Percentiles rank a stretch among this genome's conserved stretches.
phyloP scores from a whole-genome alignment of 208 protist genomes.

The Leishmania major region DNA sequence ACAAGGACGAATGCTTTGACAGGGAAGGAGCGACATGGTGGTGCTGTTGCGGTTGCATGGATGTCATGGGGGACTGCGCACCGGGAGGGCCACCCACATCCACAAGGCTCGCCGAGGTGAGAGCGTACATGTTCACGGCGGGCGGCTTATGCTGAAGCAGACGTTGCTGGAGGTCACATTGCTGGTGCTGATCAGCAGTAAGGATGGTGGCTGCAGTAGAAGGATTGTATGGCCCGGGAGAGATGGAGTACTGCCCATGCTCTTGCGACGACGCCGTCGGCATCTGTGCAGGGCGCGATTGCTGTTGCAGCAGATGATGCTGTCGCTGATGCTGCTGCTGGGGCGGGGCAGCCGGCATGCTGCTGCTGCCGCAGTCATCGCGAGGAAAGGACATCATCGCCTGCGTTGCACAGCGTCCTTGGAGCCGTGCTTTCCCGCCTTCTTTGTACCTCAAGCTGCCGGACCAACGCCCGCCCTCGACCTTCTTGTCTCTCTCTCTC shows the following conservation, averaged over 20 bases:
- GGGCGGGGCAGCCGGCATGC: background rate
- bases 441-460: background rate
- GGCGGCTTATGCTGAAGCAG: slow-evolving; percentile 9
- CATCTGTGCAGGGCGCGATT: background rate
- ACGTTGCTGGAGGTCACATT: background rate
- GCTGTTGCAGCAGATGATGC: too few species aligned
- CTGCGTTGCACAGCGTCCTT: background rate
- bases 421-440: background rate
- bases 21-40: background rate
- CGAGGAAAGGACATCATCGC: slow-evolving; percentile 1
- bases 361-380: background rate
- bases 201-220: background rate
- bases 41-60: slow-evolving; percentile 4
- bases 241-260: background rate
- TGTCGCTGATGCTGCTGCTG: background rate
- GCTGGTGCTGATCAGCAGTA: slow-evolving; percentile 1
- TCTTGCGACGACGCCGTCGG: slow-evolving; percentile 1
- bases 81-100: background rate
- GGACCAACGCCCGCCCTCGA: background rate
- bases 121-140: slow-evolving; percentile 13
- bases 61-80: slow-evolving; percentile 4
- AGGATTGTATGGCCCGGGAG: background rate
- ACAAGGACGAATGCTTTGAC: background rate
- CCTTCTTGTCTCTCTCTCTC: background rate
- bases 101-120: background rate